These are phyloP conservation scores for Aspergillus terreus DNA, from an alignment of 2,329 filamentous ascomycete genomes.

Conservation along the genomic window DNA sequence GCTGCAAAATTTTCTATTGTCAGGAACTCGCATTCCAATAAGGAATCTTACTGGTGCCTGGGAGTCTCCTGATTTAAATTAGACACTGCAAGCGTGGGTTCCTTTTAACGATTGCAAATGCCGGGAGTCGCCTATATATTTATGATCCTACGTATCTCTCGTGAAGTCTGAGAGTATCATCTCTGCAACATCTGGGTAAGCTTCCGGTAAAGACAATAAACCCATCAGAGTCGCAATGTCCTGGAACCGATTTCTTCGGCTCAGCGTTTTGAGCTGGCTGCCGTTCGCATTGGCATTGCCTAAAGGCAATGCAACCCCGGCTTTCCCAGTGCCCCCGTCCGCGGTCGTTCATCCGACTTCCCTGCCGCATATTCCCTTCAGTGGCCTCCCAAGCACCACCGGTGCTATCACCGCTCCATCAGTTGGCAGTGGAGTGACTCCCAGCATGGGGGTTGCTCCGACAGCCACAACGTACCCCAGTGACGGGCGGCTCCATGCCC, in stretches of 20 bases:
- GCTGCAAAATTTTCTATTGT: no score
- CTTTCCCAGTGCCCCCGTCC: neutral
- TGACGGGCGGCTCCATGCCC: conserved; percentile 64
- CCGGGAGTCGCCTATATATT: neutral
- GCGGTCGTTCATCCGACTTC: neutral
- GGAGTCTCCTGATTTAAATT: no score
- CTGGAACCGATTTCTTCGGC: conserved; percentile 10
- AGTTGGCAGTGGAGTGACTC: conserved; percentile 54
- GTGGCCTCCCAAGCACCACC: conserved; percentile 63
- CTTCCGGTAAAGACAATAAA: neutral
- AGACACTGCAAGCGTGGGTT: no score
- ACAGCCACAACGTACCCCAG: conserved; percentile 68
- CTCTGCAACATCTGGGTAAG: neutral
- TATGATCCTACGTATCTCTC: neutral
- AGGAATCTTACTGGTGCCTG: neutral
- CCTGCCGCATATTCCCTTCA: conserved; percentile 60
- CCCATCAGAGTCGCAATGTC: conserved; percentile 8
- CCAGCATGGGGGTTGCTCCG: conserved; percentile 54
- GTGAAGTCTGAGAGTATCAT: neutral
- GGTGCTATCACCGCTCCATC: conserved; percentile 57
- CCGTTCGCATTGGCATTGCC: conserved; percentile 15
- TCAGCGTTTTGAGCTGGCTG: conserved; percentile 11
- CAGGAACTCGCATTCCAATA: neutral
- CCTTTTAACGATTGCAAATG: neutral
- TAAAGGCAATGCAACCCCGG: conserved; percentile 5